Evolutionary conservation across 208 protist species (phyloP), one percentile per base, ranked within the genome.

Genomic region (Sergeia podlipaevii): DNA sequence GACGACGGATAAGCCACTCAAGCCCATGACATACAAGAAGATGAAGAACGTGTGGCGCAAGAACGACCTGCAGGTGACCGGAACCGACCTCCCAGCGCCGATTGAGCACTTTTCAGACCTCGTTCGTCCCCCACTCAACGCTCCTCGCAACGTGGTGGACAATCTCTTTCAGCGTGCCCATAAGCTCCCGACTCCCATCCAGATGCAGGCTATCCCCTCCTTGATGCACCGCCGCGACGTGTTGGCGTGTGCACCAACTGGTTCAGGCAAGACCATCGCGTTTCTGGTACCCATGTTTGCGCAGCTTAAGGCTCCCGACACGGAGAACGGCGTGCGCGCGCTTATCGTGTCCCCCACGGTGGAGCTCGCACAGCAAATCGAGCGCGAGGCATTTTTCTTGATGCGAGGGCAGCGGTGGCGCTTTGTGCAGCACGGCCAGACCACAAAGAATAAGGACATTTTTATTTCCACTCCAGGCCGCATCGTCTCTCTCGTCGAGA

Each of bases 301-400:
- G 18, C 56, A 93, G 4, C 78, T 98, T 6, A 72, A 87, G 47
- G 60, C 67, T 27, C 88, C 96, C 5, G 65, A 86, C 38, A 39
- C 67, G 28, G 74, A 85, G 23, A 65, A 79, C 26, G 93, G 93
- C 33, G 83, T 98, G 11, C 77, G 96, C 23, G 96, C 90, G 23
- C 66, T 99, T 24, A 87, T 99, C 24, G 73, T 99, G 28, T 81
- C 85, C 1, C 98, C 97, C n/a, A 98, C 98, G 23, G 71, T 91
- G 50, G 97, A 99, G 66, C 77, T 99, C 23, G 95, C 97, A 8
- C 67, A 91, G 68, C 98, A 99, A 77, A 98, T 98, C 37, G 82
- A 93, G 66, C 66, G 90, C 27, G 90, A 96, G 73, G 85, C 85
- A n/a, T 84, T 91, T 56, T 89, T 91, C 44, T 60, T 91, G 26